A percentile compares a stretch with the other conserved stretches of the same genome.
Evolutionary conservation across 1,139 yeast genomes (phyloP).

Genomic region (Scheffersomyces segobiensis): DNA sequence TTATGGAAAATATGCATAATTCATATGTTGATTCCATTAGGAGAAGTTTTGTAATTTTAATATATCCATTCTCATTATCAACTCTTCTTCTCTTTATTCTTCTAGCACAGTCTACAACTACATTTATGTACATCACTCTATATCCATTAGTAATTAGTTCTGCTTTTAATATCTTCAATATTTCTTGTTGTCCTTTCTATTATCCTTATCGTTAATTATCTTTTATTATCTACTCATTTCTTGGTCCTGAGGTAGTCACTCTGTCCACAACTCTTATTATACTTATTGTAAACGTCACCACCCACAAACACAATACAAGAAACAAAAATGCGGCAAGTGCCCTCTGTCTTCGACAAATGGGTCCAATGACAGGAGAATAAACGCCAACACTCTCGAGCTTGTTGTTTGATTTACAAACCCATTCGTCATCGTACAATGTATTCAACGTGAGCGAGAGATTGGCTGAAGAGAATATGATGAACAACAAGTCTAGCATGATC

Average conservation of each 20-base stretch:
- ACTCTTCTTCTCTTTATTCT: too few relatives aligned
- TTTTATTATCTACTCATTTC: constrained; percentile 4
- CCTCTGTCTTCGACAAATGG: constrained; percentile 77
- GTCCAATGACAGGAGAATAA: constrained; percentile 32
- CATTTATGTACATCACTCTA: not conserved
- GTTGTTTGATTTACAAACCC: constrained; percentile 65
- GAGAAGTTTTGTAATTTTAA: too few relatives aligned
- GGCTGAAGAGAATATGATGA: constrained; percentile 92
- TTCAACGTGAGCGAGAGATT: constrained; percentile 83
- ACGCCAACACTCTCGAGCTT: constrained; percentile 21
- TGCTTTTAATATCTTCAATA: not conserved
- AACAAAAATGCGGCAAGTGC: constrained; percentile 79
- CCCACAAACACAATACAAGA: constrained; percentile 77
- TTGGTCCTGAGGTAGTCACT: constrained; percentile 32
- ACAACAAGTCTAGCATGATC: constrained; percentile 73
- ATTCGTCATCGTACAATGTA: constrained; percentile 73
- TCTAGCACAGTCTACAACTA: too few relatives aligned
- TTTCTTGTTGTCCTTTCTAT: not conserved
- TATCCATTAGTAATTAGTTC: not conserved
- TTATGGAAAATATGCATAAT: too few relatives aligned
- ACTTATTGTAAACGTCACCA: constrained; percentile 79
- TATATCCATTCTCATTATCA: too few relatives aligned
- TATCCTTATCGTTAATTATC: not conserved
- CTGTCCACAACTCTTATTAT: constrained; percentile 80
- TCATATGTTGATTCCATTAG: too few relatives aligned